Percentiles rank a stretch among this genome's conserved stretches.
Evolutionary conservation across 139 green algal species (phyloP).

Genomic region (Closterium sp.): DNA sequence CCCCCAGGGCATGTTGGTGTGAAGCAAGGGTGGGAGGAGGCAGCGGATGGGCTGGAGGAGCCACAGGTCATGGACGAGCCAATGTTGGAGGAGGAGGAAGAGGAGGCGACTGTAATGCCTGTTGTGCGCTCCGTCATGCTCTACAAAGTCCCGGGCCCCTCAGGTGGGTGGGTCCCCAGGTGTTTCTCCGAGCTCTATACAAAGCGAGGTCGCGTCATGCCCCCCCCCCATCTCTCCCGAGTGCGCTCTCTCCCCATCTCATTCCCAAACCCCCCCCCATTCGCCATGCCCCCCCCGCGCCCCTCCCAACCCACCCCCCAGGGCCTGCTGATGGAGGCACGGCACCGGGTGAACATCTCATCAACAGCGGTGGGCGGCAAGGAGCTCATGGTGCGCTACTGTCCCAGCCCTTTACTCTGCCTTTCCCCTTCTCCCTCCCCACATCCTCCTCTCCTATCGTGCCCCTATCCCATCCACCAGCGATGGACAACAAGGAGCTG

Average conservation of each 20-base stretch:
- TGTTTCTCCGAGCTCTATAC: too few species aligned
- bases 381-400: constrained; percentile 43
- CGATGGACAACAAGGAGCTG: constrained; percentile 22
- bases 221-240: too few species aligned
- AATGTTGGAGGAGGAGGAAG: neutral
- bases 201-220: too few species aligned
- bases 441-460: neutral
- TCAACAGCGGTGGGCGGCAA: neutral
- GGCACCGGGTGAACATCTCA: neutral
- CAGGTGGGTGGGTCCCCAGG: too few species aligned
- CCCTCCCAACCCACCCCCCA: neutral
- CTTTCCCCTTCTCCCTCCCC: neutral
- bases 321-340: neutral
- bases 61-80: neutral
- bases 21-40: neutral
- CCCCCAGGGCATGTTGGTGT: too few species aligned
- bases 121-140: neutral
- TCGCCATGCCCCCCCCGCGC: too few species aligned
- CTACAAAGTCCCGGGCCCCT: too few species aligned
- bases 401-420: neutral
- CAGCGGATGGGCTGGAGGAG: neutral
- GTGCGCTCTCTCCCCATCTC: too few species aligned
- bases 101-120: neutral
- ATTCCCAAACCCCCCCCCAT: too few species aligned
- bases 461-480: neutral